Conservation (phyloP, 495 filamentous ascomycete genomes). For the Penicillium verhagenii region DNA sequence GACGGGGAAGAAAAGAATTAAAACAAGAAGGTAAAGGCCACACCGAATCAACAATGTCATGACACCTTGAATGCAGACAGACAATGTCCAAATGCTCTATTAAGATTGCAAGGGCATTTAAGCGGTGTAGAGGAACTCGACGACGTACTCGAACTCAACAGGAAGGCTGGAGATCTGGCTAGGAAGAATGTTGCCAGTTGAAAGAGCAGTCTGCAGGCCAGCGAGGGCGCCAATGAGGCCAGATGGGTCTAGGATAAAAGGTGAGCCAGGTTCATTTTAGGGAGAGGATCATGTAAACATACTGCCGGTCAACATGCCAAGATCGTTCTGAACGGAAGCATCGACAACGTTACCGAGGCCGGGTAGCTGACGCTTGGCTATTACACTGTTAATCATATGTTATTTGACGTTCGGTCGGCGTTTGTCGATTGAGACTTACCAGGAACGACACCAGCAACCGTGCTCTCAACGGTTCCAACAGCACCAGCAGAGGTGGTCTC, state of each 20-base stretch:
- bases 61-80: conserved; percentile 14
- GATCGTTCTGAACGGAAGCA: conserved; percentile 6
- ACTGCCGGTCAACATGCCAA: conserved; percentile 20
- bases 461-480: conserved; percentile 14
- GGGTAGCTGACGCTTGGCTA: conserved; percentile 16
- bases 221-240: conserved; percentile 19
- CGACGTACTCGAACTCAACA: conserved; percentile 14
- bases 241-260: conserved; percentile 9
- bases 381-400: neutral
- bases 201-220: conserved; percentile 13
- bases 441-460: neutral
- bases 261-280: neutral
- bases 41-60: conserved; percentile 6
- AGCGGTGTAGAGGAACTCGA: conserved; percentile 14
- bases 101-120: neutral
- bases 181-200: conserved; percentile 13
- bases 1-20: neutral
- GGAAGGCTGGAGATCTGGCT: conserved; percentile 16
- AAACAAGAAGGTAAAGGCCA: conserved; percentile 4
- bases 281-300: neutral
- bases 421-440: no score
- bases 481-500: conserved; percentile 14
- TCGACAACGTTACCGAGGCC: conserved; percentile 9
- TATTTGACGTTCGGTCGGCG: no score
- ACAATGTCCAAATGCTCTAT: neutral